Evolutionary conservation across 306 rosid species (phyloP).

Genomic region (Amphicarpaea edgeworthii): DNA sequence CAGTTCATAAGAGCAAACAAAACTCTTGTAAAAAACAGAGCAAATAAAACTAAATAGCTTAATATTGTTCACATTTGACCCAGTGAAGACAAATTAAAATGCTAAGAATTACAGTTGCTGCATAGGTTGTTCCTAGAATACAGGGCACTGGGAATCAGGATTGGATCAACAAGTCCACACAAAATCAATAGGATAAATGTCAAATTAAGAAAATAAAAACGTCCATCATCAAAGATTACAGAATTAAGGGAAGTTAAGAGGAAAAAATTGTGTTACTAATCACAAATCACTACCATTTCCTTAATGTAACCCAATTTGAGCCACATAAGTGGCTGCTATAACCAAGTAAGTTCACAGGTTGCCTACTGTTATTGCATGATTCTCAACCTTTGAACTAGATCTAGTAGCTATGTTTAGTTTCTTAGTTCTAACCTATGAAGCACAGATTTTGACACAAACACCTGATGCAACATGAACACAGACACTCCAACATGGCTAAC

Average conservation of each 20-base stretch:
- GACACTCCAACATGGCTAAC: background rate
- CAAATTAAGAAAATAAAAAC: too few relatives aligned
- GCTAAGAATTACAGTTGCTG: background rate
- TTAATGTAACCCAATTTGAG: background rate
- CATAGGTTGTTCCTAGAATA: conserved; percentile 2
- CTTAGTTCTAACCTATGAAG: background rate
- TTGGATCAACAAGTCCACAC: conserved; percentile 11
- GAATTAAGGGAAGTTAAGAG: background rate
- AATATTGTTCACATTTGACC: conserved; percentile 24
- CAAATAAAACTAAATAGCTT: background rate
- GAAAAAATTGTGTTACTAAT: background rate
- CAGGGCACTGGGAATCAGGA: background rate
- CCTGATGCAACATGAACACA: background rate
- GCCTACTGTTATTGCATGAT: background rate
- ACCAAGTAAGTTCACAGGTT: background rate
- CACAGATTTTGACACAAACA: background rate
- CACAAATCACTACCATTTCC: conserved; percentile 14
- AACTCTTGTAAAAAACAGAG: too few relatives aligned
- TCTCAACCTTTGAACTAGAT: background rate
- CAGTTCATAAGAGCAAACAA: conserved; percentile 1
- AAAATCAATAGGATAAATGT: conserved; percentile 10
- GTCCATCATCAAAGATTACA: background rate
- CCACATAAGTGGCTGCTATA: background rate
- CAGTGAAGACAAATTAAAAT: conserved; percentile 1
- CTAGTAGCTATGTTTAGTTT: background rate